Evolutionary conservation across 495 filamentous ascomycete genomes (phyloP).

Genomic region (Neurospora sp.): DNA sequence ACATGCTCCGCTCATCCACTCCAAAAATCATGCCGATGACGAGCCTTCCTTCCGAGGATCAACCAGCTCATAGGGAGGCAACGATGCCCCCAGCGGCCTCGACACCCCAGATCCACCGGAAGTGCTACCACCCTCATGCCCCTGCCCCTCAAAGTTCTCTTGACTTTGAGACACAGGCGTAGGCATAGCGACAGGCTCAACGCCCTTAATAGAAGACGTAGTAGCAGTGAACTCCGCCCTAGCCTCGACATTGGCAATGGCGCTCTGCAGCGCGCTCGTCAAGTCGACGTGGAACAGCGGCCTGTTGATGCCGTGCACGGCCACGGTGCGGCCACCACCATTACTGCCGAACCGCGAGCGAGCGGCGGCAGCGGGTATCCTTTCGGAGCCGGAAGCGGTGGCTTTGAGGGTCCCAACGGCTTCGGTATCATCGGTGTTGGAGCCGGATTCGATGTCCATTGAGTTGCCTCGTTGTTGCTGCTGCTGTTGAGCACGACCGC

Average conservation of each 20-base stretch:
- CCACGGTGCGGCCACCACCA: conserved; percentile 30
- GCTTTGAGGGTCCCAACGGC: background rate
- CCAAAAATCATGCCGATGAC: background rate
- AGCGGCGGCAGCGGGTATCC: background rate
- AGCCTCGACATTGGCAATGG: conserved; percentile 64
- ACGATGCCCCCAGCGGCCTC: background rate
- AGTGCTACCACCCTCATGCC: background rate
- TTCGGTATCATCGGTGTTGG: background rate
- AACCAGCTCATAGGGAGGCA: background rate
- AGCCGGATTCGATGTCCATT: background rate
- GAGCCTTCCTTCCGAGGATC: background rate
- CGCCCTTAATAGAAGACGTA: background rate
- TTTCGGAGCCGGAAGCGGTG: background rate
- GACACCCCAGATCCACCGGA: background rate
- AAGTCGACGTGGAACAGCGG: conserved; percentile 94
- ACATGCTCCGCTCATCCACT: background rate
- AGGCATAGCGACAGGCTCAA: background rate
- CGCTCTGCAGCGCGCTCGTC: conserved; percentile 84
- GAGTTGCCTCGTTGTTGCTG: background rate
- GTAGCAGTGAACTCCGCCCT: conserved; percentile 8
- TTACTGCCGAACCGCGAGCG: background rate
- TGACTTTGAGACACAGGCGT: background rate
- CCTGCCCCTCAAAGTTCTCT: background rate
- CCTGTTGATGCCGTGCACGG: conserved; percentile 75
- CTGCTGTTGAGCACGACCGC: background rate